Evolutionary conservation across 2,329 filamentous ascomycete species (phyloP), one percentile per base, ranked within the genome.

Genomic region (Trichoderma semiorbis): DNA sequence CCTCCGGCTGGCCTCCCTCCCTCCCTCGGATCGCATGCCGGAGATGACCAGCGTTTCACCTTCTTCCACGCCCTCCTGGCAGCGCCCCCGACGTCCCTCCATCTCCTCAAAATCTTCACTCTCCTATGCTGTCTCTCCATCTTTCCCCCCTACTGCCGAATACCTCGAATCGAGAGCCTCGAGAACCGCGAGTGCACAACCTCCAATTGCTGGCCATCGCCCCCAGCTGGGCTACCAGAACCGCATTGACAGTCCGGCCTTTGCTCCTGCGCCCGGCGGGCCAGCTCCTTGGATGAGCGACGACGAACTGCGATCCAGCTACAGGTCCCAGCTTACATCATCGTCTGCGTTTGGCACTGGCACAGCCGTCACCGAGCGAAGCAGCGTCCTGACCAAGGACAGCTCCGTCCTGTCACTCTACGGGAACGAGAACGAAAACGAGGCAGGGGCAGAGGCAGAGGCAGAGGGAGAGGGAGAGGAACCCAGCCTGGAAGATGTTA

Each of bases 301-400:
- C 69, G 86, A 88, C 71, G 86, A 88, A 77, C 80, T 85, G 36
- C 84, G 87, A 43, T 86, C 85, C 0, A 89, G 87, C 79, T 87
- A 85, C 76, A 85, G 87, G 70, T 89, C 88, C 16, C 87, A 89
- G 73, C 79, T 86, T 66, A 87, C 87, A 21, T 79, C 83, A 43
- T 89, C 87, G 3, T 87, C 87, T 6, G 82, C 83, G 30, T 86
- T 86, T 36, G 94, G 91, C 28, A 88, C 86, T 36, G 94, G 91
- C 28, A 88, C 86, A 3, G 75, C 80, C 6, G 89, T 91, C n/a
- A 97, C 93, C 1, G 93, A 95, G 78, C 88, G 93, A 73, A 97
- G 93, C 80, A 97, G 94, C 78, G 86, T 96, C 64, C 80, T 91
- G 74, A 96, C 94, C 4, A 94, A 93, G 76, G 89, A 90, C 73